Conservation (phyloP, 2,329 filamentous ascomycete genomes). For the Colletotrichum lentis region DNA sequence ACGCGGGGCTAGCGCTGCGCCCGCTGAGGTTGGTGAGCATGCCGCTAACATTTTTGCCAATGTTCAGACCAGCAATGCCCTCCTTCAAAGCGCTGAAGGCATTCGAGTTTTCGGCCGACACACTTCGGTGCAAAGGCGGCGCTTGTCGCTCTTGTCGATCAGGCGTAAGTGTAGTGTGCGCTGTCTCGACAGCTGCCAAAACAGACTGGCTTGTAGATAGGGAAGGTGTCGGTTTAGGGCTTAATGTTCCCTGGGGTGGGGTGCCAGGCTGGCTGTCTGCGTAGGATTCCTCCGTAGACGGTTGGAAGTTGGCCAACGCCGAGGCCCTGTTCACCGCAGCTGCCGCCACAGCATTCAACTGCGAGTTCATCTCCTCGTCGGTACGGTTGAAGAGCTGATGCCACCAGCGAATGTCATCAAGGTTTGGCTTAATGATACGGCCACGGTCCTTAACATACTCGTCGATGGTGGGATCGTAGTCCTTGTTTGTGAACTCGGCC, state of each 20-base stretch:
- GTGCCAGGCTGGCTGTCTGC: constrained; percentile 43
- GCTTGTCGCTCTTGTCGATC: constrained; percentile 41
- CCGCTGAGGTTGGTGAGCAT: constrained; percentile 50
- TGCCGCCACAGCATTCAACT: constrained; percentile 62
- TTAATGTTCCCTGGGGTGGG: constrained; percentile 41
- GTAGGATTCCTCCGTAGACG: constrained; percentile 38
- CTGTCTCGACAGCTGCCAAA: constrained; percentile 66
- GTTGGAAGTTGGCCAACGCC: constrained; percentile 41
- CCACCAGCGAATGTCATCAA: constrained; percentile 92
- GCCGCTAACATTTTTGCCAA: constrained; percentile 59
- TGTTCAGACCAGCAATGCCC: constrained; percentile 56
- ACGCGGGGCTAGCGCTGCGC: constrained; percentile 41
- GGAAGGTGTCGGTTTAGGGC: constrained; percentile 50
- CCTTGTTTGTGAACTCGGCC: constrained; percentile 81
- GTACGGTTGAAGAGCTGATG: constrained; percentile 83
- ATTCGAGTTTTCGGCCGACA: constrained; percentile 56
- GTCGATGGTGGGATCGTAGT: constrained; percentile 78
- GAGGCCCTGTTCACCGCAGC: constrained; percentile 54
- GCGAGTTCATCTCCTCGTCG: constrained; percentile 91
- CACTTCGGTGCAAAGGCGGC: constrained; percentile 53
- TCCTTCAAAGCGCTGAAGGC: constrained; percentile 58
- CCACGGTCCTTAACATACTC: constrained; percentile 83
- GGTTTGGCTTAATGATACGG: constrained; percentile 80
- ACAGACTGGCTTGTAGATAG: constrained; percentile 60
- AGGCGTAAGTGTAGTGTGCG: constrained; percentile 61